These are phyloP conservation scores for Aspergillus tanneri DNA, from an alignment of 2,329 filamentous ascomycete genomes.

Conservation along the genomic window DNA sequence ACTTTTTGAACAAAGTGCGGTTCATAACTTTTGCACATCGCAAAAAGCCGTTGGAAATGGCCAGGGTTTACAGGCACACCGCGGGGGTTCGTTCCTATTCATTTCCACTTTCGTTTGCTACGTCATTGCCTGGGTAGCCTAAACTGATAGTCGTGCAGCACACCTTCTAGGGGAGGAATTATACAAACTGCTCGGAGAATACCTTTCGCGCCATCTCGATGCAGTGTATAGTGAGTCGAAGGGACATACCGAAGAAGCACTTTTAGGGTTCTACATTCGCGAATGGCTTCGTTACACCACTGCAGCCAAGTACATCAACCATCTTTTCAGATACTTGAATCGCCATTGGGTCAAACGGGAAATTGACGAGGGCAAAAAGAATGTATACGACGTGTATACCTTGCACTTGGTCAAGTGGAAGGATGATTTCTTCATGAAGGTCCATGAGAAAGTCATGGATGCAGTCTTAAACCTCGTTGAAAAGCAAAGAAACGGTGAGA, in stretches of 20 bases:
- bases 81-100: slow-evolving; percentile 62
- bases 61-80: slow-evolving; percentile 57
- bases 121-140: not conserved
- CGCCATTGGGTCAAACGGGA: slow-evolving; percentile 98
- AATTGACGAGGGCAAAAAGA: slow-evolving; percentile 98
- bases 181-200: slow-evolving; percentile 85
- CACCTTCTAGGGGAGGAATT: slow-evolving; percentile 94
- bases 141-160: slow-evolving; percentile 54
- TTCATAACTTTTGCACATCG: slow-evolving; percentile 98
- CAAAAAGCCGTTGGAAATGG: slow-evolving; percentile 79
- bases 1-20: slow-evolving; percentile 58
- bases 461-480: slow-evolving; percentile 93
- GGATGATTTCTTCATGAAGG: slow-evolving; percentile 79
- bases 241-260: slow-evolving; percentile 81
- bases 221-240: slow-evolving; percentile 70
- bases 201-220: slow-evolving; percentile 75
- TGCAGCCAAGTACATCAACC: slow-evolving; percentile 95
- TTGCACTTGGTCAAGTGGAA: slow-evolving; percentile 95
- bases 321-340: slow-evolving; percentile 93
- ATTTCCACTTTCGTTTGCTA: not conserved
- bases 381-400: slow-evolving; percentile 97
- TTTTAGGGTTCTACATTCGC: slow-evolving; percentile 89
- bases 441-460: slow-evolving; percentile 87
- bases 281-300: slow-evolving; percentile 97
- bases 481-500: slow-evolving; percentile 96